Percentiles rank a stretch among this genome's conserved stretches.
Conservation (phyloP, 164 flowering plant species). For the Chimonanthus salicifolius region DNA sequence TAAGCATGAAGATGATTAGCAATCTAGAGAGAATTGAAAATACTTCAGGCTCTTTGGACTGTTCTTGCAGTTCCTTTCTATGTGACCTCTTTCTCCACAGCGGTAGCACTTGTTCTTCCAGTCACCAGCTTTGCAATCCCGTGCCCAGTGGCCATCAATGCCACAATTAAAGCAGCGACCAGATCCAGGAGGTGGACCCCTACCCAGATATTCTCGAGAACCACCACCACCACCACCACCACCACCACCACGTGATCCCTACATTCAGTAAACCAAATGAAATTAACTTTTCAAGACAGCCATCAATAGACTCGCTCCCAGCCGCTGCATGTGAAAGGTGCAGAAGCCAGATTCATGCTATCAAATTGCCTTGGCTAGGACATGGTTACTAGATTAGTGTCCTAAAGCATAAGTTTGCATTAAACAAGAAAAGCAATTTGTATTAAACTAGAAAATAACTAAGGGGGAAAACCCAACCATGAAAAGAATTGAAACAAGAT, state of each 20-base stretch:
- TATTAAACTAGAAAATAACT: too few species aligned
- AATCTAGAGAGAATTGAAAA: neutral
- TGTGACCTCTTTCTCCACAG: slow-evolving; percentile 87
- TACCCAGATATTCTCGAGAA: slow-evolving; percentile 51
- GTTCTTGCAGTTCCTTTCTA: slow-evolving; percentile 79
- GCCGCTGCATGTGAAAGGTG: too few species aligned
- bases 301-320: too few species aligned
- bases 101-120: slow-evolving; percentile 98
- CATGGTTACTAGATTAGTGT: too few species aligned
- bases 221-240: slow-evolving; percentile 31
- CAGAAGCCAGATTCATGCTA: too few species aligned
- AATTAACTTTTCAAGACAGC: too few species aligned
- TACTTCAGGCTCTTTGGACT: slow-evolving; percentile 80
- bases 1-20: too few species aligned
- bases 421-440: too few species aligned
- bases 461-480: too few species aligned
- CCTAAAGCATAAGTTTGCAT: too few species aligned
- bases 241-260: slow-evolving; percentile 32
- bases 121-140: slow-evolving; percentile 98
- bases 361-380: too few species aligned
- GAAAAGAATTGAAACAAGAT: too few species aligned
- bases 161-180: slow-evolving; percentile 99
- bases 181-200: slow-evolving; percentile 95
- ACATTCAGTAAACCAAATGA: neutral
- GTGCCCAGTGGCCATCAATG: slow-evolving; percentile 96